These are phyloP conservation scores for Cylindrotheca closterium DNA, from an alignment of 108 stramenopile species.

Conservation along the genomic window DNA sequence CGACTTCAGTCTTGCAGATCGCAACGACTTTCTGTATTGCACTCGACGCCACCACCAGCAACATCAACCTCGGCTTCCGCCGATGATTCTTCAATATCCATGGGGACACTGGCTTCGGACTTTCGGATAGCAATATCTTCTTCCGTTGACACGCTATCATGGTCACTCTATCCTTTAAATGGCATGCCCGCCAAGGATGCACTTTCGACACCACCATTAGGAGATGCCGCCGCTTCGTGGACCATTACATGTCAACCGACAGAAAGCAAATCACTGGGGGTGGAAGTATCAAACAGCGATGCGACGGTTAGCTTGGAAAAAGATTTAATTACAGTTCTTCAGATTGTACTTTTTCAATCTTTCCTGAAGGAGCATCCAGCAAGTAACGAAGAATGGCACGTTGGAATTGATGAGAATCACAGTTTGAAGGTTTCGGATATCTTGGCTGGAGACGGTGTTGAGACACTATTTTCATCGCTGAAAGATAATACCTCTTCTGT, in stretches of 20 bases:
- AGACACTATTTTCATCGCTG: neutral
- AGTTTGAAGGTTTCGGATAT: neutral
- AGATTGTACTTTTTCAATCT: slow-evolving; percentile 7
- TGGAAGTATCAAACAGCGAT: neutral
- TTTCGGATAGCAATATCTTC: neutral
- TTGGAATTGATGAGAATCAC: neutral
- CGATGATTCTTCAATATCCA: neutral
- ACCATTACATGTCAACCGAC: neutral
- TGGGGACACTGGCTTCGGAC: neutral
- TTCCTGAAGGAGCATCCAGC: neutral
- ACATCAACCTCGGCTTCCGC: no score
- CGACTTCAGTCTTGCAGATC: no score
- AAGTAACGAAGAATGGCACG: neutral
- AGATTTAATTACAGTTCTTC: slow-evolving; percentile 6
- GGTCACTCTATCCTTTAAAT: neutral
- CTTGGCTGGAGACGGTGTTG: neutral
- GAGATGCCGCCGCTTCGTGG: neutral
- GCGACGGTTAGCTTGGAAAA: neutral
- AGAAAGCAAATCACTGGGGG: neutral
- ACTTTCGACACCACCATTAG: neutral
- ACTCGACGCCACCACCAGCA: no score
- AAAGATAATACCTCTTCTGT: slow-evolving; percentile 3
- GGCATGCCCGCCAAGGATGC: neutral
- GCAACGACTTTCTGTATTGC: no score
- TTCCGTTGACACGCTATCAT: neutral